Conservation (phyloP, 257 asterid species). For the Solanum lignicaule region DNA sequence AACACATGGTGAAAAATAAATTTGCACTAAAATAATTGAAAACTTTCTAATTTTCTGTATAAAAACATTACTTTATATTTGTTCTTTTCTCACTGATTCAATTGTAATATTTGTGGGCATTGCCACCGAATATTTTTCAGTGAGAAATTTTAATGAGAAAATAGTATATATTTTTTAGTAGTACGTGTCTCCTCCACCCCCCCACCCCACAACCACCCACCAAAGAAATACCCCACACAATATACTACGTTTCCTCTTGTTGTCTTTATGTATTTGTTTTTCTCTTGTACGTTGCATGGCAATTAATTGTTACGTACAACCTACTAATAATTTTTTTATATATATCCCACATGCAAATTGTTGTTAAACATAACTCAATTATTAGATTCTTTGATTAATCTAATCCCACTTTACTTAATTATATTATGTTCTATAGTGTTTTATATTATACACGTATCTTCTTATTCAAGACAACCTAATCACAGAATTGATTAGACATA, state of each 20-base stretch:
- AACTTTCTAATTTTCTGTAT: no score
- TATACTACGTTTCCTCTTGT: neutral
- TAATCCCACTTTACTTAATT: neutral
- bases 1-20: neutral
- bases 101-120: neutral
- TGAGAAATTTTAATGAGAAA: neutral
- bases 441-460: neutral
- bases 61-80: no score
- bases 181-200: neutral
- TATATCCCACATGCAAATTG: neutral
- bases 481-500: neutral
- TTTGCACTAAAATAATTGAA: neutral
- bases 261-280: neutral
- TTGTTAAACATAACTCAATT: neutral
- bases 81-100: no score
- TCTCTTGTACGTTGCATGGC: neutral
- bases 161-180: neutral
- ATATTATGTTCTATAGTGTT: neutral
- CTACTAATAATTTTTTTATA: neutral
- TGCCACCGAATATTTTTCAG: neutral
- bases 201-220: neutral
- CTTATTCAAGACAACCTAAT: neutral
- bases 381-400: neutral
- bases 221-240: neutral
- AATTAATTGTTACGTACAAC: neutral